Evolutionary conservation across 2,329 filamentous ascomycete genomes (phyloP).

Genomic region (Hypomyces perniciosus): DNA sequence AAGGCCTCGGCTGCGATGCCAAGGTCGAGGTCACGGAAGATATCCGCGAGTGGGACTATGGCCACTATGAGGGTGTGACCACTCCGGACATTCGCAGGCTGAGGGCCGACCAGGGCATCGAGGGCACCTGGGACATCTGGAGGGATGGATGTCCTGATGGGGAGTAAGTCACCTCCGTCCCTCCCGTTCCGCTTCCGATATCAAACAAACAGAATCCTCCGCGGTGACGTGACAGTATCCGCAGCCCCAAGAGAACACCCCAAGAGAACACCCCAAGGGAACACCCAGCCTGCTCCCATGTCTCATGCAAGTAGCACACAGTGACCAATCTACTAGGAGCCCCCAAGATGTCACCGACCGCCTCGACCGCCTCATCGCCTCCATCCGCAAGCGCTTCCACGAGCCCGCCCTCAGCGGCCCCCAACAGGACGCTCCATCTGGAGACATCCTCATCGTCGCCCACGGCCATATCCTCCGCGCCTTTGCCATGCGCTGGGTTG

Average conservation of each 20-base stretch:
- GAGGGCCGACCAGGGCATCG: slow-evolving; percentile 51
- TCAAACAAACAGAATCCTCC: neutral
- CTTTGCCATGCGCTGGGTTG: slow-evolving; percentile 81
- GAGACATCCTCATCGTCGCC: slow-evolving; percentile 60
- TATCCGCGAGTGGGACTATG: slow-evolving; percentile 84
- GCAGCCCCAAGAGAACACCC: too few relatives aligned
- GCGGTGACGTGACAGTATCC: too few relatives aligned
- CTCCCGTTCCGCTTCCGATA: neutral
- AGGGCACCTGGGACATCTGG: slow-evolving; percentile 76
- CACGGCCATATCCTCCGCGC: slow-evolving; percentile 86
- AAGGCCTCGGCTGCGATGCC: slow-evolving; percentile 47
- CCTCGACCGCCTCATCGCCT: slow-evolving; percentile 68
- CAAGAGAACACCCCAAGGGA: too few relatives aligned
- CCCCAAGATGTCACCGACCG: slow-evolving; percentile 67
- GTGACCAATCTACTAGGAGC: slow-evolving; percentile 40
- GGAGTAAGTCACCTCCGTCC: slow-evolving; percentile 53
- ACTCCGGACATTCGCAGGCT: slow-evolving; percentile 58
- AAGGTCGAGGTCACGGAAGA: slow-evolving; percentile 62
- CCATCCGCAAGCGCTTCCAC: slow-evolving; percentile 65
- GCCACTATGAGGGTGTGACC: slow-evolving; percentile 77
- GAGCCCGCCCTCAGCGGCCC: slow-evolving; percentile 48
- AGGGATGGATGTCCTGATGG: slow-evolving; percentile 79
- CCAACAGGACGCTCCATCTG: slow-evolving; percentile 13
- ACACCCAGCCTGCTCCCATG: neutral
- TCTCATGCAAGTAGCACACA: neutral